Percentiles rank a stretch among this genome's conserved stretches.
phyloP scores from a whole-genome alignment of 306 rosid species.

The Castanospermum australe region DNA sequence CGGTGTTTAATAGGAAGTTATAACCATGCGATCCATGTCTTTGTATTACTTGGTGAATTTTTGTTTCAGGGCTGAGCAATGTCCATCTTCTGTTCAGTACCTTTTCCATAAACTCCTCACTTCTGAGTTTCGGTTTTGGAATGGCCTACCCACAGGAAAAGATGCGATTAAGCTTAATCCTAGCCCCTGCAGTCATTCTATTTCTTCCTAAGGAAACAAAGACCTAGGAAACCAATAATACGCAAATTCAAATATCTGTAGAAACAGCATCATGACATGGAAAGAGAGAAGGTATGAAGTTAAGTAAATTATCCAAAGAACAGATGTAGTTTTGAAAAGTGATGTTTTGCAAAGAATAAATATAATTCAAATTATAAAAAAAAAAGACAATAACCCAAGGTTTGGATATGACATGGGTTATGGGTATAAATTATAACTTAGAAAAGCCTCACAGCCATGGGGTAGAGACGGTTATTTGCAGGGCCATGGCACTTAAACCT shows the following conservation, averaged over 20 bases:
- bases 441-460: too few species aligned
- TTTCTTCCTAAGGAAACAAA: background rate
- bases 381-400: too few species aligned
- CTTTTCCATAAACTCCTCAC: conserved; percentile 53
- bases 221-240: background rate
- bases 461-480: too few species aligned
- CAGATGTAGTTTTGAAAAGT: background rate
- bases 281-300: background rate
- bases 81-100: conserved; percentile 78
- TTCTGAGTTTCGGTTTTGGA: conserved; percentile 34
- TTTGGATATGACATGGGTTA: too few species aligned
- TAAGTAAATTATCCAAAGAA: background rate
- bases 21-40: conserved; percentile 23
- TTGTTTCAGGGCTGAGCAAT: conserved; percentile 55
- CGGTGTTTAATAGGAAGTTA: conserved; percentile 30
- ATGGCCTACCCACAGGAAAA: conserved; percentile 37
- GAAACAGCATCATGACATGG: background rate
- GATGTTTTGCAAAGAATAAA: background rate
- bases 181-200: background rate
- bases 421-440: too few species aligned
- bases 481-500: background rate
- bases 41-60: conserved; percentile 53
- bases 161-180: background rate
- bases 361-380: background rate
- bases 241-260: background rate